A percentile compares a stretch with the other conserved stretches of the same genome.
Conservation (phyloP, 805 yeast species). For the Soucietia sequanensis region DNA sequence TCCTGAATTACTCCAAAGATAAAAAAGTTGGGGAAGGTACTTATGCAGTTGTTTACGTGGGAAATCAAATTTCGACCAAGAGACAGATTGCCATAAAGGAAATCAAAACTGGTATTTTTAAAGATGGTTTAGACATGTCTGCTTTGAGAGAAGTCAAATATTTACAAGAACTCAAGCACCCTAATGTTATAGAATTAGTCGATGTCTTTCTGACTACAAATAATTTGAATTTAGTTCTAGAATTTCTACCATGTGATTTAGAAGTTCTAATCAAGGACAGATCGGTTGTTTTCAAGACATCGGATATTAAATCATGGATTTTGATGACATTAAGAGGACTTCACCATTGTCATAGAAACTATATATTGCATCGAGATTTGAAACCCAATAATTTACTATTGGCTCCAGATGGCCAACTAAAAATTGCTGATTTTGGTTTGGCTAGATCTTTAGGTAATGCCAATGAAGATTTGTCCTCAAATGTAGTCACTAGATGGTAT, state of each 20-base stretch:
- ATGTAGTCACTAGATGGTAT: constrained; percentile 98
- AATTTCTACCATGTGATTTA: constrained; percentile 82
- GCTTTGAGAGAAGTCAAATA: constrained; percentile 93
- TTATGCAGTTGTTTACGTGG: constrained; percentile 92
- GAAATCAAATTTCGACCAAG: constrained; percentile 54
- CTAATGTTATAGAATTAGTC: constrained; percentile 79
- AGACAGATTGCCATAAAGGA: constrained; percentile 87
- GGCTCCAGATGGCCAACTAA: constrained; percentile 83
- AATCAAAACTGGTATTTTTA: constrained; percentile 90
- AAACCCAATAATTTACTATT: constrained; percentile 89
- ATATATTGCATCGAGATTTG: constrained; percentile 86
- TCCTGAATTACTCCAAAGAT: constrained; percentile 47
- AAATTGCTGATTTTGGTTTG: constrained; percentile 96
- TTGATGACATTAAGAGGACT: constrained; percentile 92
- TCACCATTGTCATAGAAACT: constrained; percentile 92
- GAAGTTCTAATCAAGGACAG: constrained; percentile 87
- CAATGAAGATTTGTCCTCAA: constrained; percentile 77
- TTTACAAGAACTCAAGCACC: constrained; percentile 69
- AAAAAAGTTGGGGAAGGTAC: constrained; percentile 98
- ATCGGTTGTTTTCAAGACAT: constrained; percentile 70
- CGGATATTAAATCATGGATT: constrained; percentile 91
- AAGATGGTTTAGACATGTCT: constrained; percentile 97
- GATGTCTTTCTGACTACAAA: constrained; percentile 76
- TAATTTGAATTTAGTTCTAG: constrained; percentile 82
- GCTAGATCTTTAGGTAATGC: constrained; percentile 81